Evolutionary conservation across 2,329 filamentous ascomycete genomes (phyloP), one percentile per base, ranked within the genome.

Genomic region (Metarhizium robertsii): DNA sequence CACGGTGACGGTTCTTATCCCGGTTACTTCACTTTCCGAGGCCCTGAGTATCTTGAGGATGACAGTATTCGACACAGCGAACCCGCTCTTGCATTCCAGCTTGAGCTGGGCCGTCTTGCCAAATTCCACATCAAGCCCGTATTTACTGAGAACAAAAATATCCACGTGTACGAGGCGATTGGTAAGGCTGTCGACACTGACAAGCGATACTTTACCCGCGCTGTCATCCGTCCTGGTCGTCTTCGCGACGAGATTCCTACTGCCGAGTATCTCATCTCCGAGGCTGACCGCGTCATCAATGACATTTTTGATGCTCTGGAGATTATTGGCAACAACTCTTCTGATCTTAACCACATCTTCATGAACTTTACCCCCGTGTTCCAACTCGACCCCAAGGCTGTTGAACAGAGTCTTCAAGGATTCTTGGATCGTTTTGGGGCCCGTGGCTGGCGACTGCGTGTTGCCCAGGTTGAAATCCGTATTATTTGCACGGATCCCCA

Each of bases 331-430:
- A 96, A 96, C 80, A 97, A 96, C 78, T 95, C 95, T 77, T 96
- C 94, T 53, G 94, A 99, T 79, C 81, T 99, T 69, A 99, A 99
- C 80, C 94, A 99, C 77, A 94, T 99, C 80, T 99, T 99, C 79
- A 94, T 99, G 80, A 97, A 99, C 82, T 99, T 99, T 78, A 94
- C 90, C 0, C 90, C 92, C 10, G 89, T 96, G 57, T 97, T 99
- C 85, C 90, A 91, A 69, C 84, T 99, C 51, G 80, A 90, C 66
- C 92, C 94, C 3, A 77, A 84, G 57, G 90, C 96, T 75, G 90
- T 99, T 16, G 91, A 97, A 75, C 84, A 95, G 72, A 92, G 90
- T 34, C 84, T 99, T 29, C 90, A 88, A 67, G 92, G 92, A 55
- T 99, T 99, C 84, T 78, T 99, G 63, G 94, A 97, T 67, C 90